Conservation (phyloP, 805 yeast genomes). For the Lipomyces anomalus region DNA sequence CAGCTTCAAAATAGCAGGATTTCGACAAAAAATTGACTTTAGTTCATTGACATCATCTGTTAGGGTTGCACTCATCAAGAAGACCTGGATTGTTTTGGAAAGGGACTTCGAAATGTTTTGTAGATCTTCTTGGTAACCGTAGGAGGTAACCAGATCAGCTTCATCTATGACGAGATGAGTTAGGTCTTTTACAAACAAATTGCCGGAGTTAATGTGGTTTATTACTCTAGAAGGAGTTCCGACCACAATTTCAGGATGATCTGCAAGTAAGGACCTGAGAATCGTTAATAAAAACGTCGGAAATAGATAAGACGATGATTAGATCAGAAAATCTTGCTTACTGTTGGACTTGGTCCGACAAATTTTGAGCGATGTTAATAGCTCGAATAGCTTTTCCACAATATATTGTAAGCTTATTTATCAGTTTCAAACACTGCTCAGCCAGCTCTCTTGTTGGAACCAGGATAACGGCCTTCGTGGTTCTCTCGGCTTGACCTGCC, state of each 20-base stretch:
- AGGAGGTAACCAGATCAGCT: slow-evolving; percentile 83
- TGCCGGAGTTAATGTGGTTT: slow-evolving; percentile 39
- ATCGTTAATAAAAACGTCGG: not conserved
- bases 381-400: slow-evolving; percentile 61
- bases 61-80: slow-evolving; percentile 93
- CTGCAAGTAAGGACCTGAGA: slow-evolving; percentile 53
- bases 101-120: slow-evolving; percentile 55
- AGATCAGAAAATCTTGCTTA: not conserved
- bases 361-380: slow-evolving; percentile 61
- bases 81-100: slow-evolving; percentile 81
- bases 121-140: slow-evolving; percentile 86
- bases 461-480: slow-evolving; percentile 54
- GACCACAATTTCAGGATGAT: slow-evolving; percentile 72
- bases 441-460: slow-evolving; percentile 94
- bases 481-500: slow-evolving; percentile 4
- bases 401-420: slow-evolving; percentile 61
- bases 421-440: slow-evolving; percentile 69
- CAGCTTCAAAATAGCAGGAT: slow-evolving; percentile 52
- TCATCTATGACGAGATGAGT: slow-evolving; percentile 84
- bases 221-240: slow-evolving; percentile 82
- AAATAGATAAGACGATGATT: not conserved
- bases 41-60: slow-evolving; percentile 77
- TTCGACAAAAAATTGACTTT: slow-evolving; percentile 71
- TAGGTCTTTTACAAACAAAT: slow-evolving; percentile 49
- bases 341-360: slow-evolving; percentile 62